Percentiles rank a stretch among this genome's conserved stretches.
Conservation (phyloP, 176 grass and related monocot species). For the Carex kokanica region DNA sequence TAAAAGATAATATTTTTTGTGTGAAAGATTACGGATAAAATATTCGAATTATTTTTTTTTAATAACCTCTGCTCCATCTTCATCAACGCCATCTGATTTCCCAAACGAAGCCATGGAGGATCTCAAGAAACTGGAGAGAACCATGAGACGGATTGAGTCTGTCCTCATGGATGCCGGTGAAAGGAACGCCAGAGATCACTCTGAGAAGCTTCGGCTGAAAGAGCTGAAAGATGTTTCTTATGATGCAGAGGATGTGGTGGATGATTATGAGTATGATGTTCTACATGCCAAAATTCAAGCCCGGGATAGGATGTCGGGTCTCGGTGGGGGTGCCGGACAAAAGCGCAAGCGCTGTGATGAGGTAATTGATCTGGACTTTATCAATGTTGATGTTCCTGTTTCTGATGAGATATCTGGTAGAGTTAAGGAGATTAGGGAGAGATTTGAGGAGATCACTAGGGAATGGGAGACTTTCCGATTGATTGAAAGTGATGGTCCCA, state of each 20-base stretch:
- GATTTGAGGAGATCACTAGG: neutral
- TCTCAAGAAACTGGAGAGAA: slow-evolving; percentile 17
- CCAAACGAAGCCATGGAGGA: neutral
- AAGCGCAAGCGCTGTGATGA: neutral
- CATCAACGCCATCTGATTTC: neutral
- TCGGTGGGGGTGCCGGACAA: neutral
- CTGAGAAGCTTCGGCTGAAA: neutral
- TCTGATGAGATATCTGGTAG: neutral
- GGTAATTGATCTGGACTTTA: neutral
- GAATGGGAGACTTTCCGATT: neutral
- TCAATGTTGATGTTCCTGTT: neutral
- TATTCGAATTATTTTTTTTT: too few relatives aligned
- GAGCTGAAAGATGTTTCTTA: slow-evolving; percentile 13
- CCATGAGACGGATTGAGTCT: neutral
- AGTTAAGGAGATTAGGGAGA: neutral
- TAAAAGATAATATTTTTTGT: too few relatives aligned
- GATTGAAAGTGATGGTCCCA: neutral
- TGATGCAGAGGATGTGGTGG: slow-evolving; percentile 22
- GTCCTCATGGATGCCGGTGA: neutral
- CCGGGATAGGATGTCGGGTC: neutral
- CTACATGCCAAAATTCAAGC: neutral
- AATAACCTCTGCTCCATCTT: neutral
- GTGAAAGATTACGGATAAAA: too few relatives aligned
- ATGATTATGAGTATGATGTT: slow-evolving; percentile 15
- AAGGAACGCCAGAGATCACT: neutral